Evolutionary conservation across 768 basidiomycete genomes (phyloP), one percentile per base, ranked within the genome.

Genomic region (Lyophyllum semitale): DNA sequence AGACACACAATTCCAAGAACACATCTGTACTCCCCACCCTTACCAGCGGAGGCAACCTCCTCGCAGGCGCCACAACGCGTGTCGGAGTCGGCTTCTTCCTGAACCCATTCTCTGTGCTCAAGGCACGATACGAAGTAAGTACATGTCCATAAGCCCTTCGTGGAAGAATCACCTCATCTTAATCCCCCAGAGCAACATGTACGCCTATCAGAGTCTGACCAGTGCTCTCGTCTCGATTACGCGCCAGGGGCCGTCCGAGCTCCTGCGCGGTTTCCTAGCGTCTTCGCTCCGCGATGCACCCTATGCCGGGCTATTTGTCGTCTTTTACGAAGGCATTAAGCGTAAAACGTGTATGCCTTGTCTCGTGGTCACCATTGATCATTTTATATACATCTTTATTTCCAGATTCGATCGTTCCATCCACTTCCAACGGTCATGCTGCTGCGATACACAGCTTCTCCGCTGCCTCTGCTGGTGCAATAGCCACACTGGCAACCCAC

Each of bases 271-370:
- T 0, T 88, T 94, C 65, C 63, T 89, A 22, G 91, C 94, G 1
- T 93, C 93, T 1, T 90, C 94, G 1, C 77, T 95, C n/a, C 83
- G 95, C 44, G 95, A 98, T 68, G 95, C 94, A 12, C 95, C 95
- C 0, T 94, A 95, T 63, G 93, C 95, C 1, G 95, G 95, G 3
- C 70, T 97, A 6, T 98, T 95, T 63, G 77, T 96, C 32, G 82
- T 93, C 2, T 84, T 88, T 55, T 98, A 98, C 65, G 95, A 98
- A 70, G 83, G 84, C 42, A 82, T 92, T 58, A 98, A 98, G 68
- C 77, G 79, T 47, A 82, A 91, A 63, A 75, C 84, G 3, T 77
- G 91, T 89, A 68, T 64, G 79, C 67, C 45, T 20, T 8, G 37
- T 49, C 53, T 26, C 45, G 48, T 61, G 53, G 48, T 38, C 52